phyloP scores from a whole-genome alignment of 164 flowering plant genomes.

The Chimonanthus salicifolius region DNA sequence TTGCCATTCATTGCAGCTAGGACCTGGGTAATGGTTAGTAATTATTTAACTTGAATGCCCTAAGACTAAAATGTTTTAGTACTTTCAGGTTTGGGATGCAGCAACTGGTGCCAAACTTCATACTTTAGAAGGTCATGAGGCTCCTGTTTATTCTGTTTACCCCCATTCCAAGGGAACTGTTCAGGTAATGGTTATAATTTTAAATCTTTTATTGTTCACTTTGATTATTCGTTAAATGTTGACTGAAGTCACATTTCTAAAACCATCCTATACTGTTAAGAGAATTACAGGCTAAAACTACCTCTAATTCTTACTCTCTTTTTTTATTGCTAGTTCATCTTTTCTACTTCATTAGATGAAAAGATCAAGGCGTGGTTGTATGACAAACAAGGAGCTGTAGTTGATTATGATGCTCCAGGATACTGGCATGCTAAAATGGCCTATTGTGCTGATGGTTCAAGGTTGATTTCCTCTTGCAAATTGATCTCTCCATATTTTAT shows the following conservation, averaged over 20 bases:
- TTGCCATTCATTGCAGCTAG: too few relatives aligned
- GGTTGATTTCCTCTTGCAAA: conserved; percentile 26
- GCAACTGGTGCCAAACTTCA: conserved; percentile 51
- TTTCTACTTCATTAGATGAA: conserved; percentile 88
- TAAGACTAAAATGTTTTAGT: too few relatives aligned
- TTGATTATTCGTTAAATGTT: too few relatives aligned
- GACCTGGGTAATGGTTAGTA: too few relatives aligned
- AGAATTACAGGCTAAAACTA: too few relatives aligned
- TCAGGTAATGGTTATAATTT: conserved; percentile 41
- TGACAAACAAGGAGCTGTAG: conserved; percentile 83
- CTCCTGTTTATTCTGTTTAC: conserved; percentile 79
- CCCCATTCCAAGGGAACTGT: conserved; percentile 89
- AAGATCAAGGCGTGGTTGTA: conserved; percentile 96
- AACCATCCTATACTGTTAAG: too few relatives aligned
- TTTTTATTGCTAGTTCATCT: conserved; percentile 60
- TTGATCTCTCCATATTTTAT: not conserved
- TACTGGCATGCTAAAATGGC: conserved; percentile 83
- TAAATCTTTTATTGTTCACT: too few relatives aligned
- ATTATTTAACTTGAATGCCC: too few relatives aligned
- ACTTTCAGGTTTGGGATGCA: conserved; percentile 64
- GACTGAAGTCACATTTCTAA: too few relatives aligned
- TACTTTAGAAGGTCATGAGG: conserved; percentile 91
- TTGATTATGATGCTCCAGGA: conserved; percentile 94
- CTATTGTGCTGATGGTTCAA: conserved; percentile 88
- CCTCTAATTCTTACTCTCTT: not conserved